Percentiles rank a stretch among this genome's conserved stretches.
Conservation (phyloP, 2,329 filamentous ascomycete species). For the Cladophialophora carrionii region DNA sequence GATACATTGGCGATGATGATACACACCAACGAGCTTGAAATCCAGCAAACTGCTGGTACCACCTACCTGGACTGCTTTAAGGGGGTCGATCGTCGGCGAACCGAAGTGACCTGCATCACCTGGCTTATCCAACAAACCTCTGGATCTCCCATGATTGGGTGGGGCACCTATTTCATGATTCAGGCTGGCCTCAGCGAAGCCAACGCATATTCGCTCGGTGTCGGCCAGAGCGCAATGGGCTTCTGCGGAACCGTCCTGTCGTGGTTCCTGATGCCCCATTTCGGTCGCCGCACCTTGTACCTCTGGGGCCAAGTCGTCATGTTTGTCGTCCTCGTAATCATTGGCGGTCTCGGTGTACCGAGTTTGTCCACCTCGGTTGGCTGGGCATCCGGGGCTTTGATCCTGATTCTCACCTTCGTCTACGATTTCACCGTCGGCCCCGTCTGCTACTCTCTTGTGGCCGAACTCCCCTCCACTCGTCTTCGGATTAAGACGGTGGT, state of each 20-base stretch:
- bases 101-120: conserved; percentile 48
- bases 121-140: conserved; percentile 61
- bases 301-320: conserved; percentile 62
- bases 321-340: conserved; percentile 41
- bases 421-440: conserved; percentile 61
- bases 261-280: conserved; percentile 50
- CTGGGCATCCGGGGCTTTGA: conserved; percentile 51
- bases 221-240: conserved; percentile 67
- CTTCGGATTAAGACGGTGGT: conserved; percentile 61
- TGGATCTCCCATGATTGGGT: conserved; percentile 67
- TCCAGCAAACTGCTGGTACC: conserved; percentile 38
- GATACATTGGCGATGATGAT: conserved; percentile 41
- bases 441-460: conserved; percentile 58
- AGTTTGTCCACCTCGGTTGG: conserved; percentile 37
- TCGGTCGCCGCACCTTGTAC: conserved; percentile 38
- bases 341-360: conserved; percentile 41
- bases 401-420: conserved; percentile 59
- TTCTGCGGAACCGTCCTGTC: conserved; percentile 57
- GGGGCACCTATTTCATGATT: conserved; percentile 62
- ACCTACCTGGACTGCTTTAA: conserved; percentile 44
- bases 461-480: conserved; percentile 59
- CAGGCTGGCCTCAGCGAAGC: conserved; percentile 51
- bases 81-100: conserved; percentile 46
- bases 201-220: conserved; percentile 47
- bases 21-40: conserved; percentile 40